Conservation (phyloP, 2,329 filamentous ascomycete genomes). For the Colletotrichum liaoningense region DNA sequence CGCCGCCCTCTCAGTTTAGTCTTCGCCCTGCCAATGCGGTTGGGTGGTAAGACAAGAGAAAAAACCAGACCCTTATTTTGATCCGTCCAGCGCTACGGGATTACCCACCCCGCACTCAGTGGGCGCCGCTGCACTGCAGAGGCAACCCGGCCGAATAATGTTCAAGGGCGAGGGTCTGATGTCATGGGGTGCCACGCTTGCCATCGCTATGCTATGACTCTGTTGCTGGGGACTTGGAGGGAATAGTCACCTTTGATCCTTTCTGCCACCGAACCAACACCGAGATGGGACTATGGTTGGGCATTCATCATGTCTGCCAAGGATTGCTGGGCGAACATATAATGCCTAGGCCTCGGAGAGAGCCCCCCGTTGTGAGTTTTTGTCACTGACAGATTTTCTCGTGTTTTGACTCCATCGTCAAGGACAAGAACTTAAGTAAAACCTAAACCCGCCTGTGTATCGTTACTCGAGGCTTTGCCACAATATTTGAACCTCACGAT, state of each 20-base stretch:
- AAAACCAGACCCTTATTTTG: background rate
- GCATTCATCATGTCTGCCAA: background rate
- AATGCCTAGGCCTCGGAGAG: background rate
- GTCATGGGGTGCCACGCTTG: constrained; percentile 3
- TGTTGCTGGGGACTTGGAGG: background rate
- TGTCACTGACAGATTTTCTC: background rate
- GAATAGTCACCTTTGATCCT: background rate
- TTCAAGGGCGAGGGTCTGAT: background rate
- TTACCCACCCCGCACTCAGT: background rate
- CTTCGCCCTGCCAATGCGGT: background rate
- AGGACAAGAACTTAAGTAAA: background rate
- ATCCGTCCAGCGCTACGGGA: background rate
- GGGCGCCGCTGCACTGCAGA: background rate
- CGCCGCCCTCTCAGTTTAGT: background rate
- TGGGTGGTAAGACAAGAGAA: background rate
- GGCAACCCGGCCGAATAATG: background rate
- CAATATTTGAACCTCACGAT: background rate
- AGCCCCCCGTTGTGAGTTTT: background rate
- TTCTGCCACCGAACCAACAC: background rate
- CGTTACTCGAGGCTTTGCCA: background rate
- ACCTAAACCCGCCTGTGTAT: background rate
- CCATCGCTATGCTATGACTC: background rate
- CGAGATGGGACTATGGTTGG: background rate
- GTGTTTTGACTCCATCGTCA: background rate
- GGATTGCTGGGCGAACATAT: constrained; percentile 7